A percentile compares a stretch with the other conserved stretches of the same genome.
Evolutionary conservation across 106 monocot species (phyloP).

Genomic region (Alisma plantagoaquatica): DNA sequence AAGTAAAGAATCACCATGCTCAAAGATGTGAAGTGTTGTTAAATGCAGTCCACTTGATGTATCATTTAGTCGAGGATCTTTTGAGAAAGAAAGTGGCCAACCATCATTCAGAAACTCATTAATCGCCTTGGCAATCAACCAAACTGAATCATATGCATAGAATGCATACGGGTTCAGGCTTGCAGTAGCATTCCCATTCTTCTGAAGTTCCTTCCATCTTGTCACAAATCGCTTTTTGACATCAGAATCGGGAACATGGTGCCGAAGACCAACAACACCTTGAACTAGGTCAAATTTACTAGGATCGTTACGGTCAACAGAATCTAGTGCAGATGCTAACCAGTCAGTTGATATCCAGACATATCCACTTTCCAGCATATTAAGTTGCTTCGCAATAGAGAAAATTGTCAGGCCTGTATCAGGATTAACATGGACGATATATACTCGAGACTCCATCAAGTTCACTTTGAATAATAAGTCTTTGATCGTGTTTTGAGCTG

Average conservation of each 20-base stretch:
- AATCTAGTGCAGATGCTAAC: constrained; percentile 56
- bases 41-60: constrained; percentile 30
- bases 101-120: constrained; percentile 46
- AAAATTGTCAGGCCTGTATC: constrained; percentile 62
- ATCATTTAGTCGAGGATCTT: constrained; percentile 38
- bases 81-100: constrained; percentile 28
- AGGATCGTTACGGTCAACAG: constrained; percentile 11
- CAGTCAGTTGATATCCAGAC: constrained; percentile 88
- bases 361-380: constrained; percentile 55
- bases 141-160: constrained; percentile 80
- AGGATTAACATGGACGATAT: constrained; percentile 71
- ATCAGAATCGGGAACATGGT: constrained; percentile 42
- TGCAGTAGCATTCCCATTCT: constrained; percentile 18
- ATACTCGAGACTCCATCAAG: constrained; percentile 67
- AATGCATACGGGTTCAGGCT: constrained; percentile 49
- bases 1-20: constrained; percentile 34
- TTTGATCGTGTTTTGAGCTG: constrained; percentile 14
- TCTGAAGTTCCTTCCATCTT: constrained; percentile 30
- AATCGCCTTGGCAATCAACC: constrained; percentile 62
- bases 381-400: constrained; percentile 32
- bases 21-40: constrained; percentile 31
- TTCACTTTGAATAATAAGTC: constrained; percentile 48
- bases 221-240: constrained; percentile 31
- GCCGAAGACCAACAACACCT: constrained; percentile 48
- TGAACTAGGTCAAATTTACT: constrained; percentile 44